Percentiles rank a stretch among this genome's conserved stretches.
phyloP scores from a whole-genome alignment of 495 filamentous ascomycete genomes.

The Hypoxylon fuscum region DNA sequence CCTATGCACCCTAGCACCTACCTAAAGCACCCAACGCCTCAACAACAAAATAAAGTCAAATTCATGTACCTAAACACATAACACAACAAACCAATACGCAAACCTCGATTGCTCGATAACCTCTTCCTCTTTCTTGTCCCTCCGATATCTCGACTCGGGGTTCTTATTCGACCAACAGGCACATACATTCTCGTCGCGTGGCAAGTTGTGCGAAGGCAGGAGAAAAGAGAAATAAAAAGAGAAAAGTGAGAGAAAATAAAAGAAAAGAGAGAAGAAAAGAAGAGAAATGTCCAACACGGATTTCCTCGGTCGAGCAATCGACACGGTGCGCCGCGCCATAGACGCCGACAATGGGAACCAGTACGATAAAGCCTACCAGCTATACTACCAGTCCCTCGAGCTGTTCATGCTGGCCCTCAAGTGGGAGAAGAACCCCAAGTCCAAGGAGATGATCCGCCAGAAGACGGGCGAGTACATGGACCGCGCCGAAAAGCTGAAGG shows the following conservation, averaged over 20 bases:
- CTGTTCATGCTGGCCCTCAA: slow-evolving; percentile 96
- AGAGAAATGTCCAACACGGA: slow-evolving; percentile 95
- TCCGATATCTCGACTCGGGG: slow-evolving; percentile 4
- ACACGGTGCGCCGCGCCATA: slow-evolving; percentile 95
- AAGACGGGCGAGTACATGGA: slow-evolving; percentile 98
- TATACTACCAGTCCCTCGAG: slow-evolving; percentile 93
- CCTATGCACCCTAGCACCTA: slow-evolving; percentile 30
- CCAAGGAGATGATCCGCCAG: slow-evolving; percentile 94
- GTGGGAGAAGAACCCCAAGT: slow-evolving; percentile 97
- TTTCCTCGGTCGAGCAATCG: slow-evolving; percentile 94
- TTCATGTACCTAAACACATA: too few species aligned
- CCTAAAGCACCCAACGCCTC: slow-evolving; percentile 26
- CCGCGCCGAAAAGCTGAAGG: slow-evolving; percentile 95
- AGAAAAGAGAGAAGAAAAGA: too few species aligned
- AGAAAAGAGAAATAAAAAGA: too few species aligned
- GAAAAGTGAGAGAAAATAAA: too few species aligned
- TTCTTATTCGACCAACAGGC: slow-evolving; percentile 3
- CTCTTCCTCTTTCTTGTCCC: slow-evolving; percentile 1
- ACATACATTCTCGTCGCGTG: too few species aligned
- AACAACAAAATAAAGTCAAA: too few species aligned
- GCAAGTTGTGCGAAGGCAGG: too few species aligned
- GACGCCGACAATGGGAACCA: slow-evolving; percentile 94
- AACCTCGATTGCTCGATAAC: background rate
- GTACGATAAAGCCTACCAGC: slow-evolving; percentile 94
- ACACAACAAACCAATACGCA: too few species aligned